Conservation (phyloP, 2,329 filamentous ascomycete genomes). For the Fusarium sambucinum region DNA sequence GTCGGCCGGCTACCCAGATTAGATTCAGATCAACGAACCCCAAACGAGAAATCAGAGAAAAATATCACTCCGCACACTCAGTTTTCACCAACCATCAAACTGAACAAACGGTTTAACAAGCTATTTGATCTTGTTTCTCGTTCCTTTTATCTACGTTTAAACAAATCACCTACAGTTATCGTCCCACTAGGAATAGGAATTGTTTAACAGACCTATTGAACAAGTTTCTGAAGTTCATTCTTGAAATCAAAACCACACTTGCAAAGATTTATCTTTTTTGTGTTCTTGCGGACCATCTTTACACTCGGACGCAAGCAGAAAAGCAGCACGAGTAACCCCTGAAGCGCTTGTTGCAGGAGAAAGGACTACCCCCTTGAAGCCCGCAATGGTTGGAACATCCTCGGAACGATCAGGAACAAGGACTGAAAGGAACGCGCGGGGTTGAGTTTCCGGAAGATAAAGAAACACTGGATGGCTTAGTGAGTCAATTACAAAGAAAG, state of each 20-base stretch:
- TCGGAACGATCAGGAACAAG: neutral
- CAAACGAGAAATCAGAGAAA: neutral
- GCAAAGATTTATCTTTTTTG: neutral
- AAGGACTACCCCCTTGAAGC: fast-evolving
- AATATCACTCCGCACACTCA: neutral
- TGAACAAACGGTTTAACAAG: neutral
- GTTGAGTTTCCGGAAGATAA: neutral
- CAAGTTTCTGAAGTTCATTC: neutral
- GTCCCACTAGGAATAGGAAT: neutral
- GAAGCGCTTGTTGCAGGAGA: neutral
- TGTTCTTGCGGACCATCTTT: neutral
- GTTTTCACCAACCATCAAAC: neutral
- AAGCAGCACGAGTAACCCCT: neutral
- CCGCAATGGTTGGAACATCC: fast-evolving
- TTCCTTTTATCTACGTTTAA: neutral
- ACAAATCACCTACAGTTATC: neutral
- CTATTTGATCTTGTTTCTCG: neutral
- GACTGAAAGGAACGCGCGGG: neutral
- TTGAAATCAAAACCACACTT: neutral
- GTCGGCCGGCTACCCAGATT: no score
- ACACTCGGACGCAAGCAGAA: neutral
- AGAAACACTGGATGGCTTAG: neutral
- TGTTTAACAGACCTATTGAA: neutral
- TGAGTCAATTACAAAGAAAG: constrained; percentile 3
- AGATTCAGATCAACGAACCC: no score